Evolutionary conservation across 805 yeast species (phyloP).

Genomic region (Ogataea chonburiensis): DNA sequence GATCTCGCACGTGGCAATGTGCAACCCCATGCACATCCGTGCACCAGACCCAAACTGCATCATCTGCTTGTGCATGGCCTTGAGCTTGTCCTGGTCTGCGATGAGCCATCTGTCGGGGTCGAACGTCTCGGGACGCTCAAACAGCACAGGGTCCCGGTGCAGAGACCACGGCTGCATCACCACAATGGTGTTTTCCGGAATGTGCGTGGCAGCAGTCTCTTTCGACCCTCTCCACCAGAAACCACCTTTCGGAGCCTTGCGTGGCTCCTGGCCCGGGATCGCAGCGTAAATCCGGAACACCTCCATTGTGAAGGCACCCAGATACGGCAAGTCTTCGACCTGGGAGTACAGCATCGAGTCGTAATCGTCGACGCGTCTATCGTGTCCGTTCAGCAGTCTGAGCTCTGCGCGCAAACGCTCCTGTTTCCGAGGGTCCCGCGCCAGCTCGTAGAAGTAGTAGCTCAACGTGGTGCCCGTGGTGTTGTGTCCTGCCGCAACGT

Average conservation of each 20-base stretch:
- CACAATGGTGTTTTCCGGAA: constrained; percentile 56
- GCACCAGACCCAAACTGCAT: constrained; percentile 74
- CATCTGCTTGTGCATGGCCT: constrained; percentile 49
- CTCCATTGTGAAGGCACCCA: constrained; percentile 64
- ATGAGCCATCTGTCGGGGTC: constrained; percentile 57
- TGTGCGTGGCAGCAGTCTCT: constrained; percentile 24
- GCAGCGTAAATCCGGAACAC: constrained; percentile 62
- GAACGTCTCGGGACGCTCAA: constrained; percentile 51
- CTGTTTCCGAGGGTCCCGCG: constrained; percentile 50
- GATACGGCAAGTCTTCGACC: constrained; percentile 53
- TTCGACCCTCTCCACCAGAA: constrained; percentile 29
- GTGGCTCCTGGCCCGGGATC: constrained; percentile 73
- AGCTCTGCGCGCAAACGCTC: constrained; percentile 45
- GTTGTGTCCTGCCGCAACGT: constrained; percentile 75
- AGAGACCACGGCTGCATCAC: constrained; percentile 67
- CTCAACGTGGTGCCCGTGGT: constrained; percentile 69
- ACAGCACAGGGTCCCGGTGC: constrained; percentile 51
- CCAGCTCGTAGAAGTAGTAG: constrained; percentile 56
- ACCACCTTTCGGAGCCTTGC: constrained; percentile 43
- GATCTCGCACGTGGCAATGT: constrained; percentile 65
- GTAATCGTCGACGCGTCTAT: constrained; percentile 19
- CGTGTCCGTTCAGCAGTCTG: constrained; percentile 25
- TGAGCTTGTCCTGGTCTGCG: constrained; percentile 38
- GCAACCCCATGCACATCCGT: constrained; percentile 73
- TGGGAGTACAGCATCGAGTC: constrained; percentile 35